Conservation (phyloP, 306 rosid genomes). For the Prunus padus region DNA sequence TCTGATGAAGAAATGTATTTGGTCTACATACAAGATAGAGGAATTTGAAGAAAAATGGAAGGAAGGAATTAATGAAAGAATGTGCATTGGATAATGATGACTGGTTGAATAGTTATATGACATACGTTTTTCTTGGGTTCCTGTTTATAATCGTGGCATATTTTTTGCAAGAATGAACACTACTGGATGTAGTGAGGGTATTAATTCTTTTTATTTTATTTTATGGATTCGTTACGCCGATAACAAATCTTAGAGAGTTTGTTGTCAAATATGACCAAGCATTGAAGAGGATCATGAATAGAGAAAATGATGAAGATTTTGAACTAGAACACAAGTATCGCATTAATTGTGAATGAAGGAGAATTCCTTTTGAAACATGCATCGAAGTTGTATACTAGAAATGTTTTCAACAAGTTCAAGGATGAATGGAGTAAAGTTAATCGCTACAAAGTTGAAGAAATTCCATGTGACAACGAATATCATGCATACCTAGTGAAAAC, state of each 20-base stretch:
- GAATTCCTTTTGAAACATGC: constrained; percentile 10
- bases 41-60: no score
- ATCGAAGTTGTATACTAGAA: no score
- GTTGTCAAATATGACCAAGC: constrained; percentile 9
- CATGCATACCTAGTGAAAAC: not conserved
- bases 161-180: no score
- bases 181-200: not conserved
- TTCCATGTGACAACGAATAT: no score
- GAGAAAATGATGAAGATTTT: constrained; percentile 10
- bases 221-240: not conserved
- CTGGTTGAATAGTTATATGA: no score
- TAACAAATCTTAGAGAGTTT: constrained; percentile 3
- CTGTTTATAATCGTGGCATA: no score
- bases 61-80: no score
- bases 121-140: no score
- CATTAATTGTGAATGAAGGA: not conserved
- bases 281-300: not conserved
- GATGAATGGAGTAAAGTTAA: no score
- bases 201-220: not conserved
- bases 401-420: not conserved
- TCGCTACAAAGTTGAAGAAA: no score
- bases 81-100: not conserved
- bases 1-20: not conserved
- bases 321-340: not conserved
- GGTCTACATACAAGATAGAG: not conserved